Percentiles rank a stretch among this genome's conserved stretches.
phyloP scores from a whole-genome alignment of 2,329 filamentous ascomycete species.

The Lachnellula arida region DNA sequence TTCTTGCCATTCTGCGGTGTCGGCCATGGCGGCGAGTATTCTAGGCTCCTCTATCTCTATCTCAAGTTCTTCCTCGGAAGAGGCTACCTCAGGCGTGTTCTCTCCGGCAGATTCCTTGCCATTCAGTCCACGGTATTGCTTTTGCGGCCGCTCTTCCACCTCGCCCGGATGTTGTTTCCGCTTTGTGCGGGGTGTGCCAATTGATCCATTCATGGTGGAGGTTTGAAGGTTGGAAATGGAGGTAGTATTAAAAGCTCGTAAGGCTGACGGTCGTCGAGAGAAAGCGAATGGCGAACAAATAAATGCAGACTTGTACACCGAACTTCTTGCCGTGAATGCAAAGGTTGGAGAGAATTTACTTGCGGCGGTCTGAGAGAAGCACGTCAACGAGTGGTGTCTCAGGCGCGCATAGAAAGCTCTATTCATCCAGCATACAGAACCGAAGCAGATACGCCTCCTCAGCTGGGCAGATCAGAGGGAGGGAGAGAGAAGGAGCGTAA shows the following conservation, averaged over 20 bases:
- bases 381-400: slow-evolving; percentile 31
- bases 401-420: slow-evolving; percentile 26
- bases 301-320: background rate
- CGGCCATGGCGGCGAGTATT: slow-evolving; percentile 39
- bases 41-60: slow-evolving; percentile 34
- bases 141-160: slow-evolving; percentile 28
- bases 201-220: slow-evolving; percentile 27
- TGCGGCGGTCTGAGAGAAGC: slow-evolving; percentile 25
- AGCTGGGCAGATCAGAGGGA: background rate
- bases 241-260: background rate
- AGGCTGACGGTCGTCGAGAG: background rate
- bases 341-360: slow-evolving; percentile 10
- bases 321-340: slow-evolving; percentile 2
- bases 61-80: slow-evolving; percentile 31
- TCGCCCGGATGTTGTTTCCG: slow-evolving; percentile 30
- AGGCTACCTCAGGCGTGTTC: slow-evolving; percentile 30
- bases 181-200: slow-evolving; percentile 28
- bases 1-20: slow-evolving; percentile 84
- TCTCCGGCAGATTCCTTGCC: slow-evolving; percentile 32
- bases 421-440: slow-evolving; percentile 28
- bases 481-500: slow-evolving; percentile 17
- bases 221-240: slow-evolving; percentile 3
- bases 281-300: background rate
- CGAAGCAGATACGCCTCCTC: slow-evolving; percentile 1
- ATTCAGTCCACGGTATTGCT: slow-evolving; percentile 30